Percentiles rank a stretch among this genome's conserved stretches.
Evolutionary conservation across 768 basidiomycete species (phyloP).

Genomic region (Kwoniella pini): DNA sequence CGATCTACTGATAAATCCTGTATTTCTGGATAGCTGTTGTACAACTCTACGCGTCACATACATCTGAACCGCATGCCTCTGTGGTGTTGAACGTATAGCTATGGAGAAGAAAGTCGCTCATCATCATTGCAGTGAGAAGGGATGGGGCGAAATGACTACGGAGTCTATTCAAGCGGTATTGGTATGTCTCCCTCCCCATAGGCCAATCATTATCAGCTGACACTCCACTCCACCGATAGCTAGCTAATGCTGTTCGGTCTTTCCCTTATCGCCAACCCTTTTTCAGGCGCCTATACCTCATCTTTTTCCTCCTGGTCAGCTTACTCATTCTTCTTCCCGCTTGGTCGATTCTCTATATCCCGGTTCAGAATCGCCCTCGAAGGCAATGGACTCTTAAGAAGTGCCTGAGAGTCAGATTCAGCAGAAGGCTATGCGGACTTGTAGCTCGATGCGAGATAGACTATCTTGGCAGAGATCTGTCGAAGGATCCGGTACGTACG

Average conservation of each 20-base stretch:
- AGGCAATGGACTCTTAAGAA: slow-evolving; percentile 33
- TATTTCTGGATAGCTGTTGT: no score
- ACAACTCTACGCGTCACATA: not conserved
- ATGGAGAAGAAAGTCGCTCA: not conserved
- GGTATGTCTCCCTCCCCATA: slow-evolving; percentile 18
- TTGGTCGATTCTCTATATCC: slow-evolving; percentile 37
- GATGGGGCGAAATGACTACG: slow-evolving; percentile 28
- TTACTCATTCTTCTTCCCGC: slow-evolving; percentile 32
- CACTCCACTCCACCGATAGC: slow-evolving; percentile 7
- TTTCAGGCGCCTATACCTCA: slow-evolving; percentile 35
- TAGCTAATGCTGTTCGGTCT: slow-evolving; percentile 26
- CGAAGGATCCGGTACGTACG: slow-evolving; percentile 26
- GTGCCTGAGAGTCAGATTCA: slow-evolving; percentile 40
- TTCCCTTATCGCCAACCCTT: slow-evolving; percentile 27
- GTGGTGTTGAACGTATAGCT: not conserved
- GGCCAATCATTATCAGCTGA: not conserved
- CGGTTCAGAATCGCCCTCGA: slow-evolving; percentile 28
- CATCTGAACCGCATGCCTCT: not conserved
- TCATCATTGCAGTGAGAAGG: not conserved
- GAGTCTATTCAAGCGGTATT: slow-evolving; percentile 23
- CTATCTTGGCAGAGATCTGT: slow-evolving; percentile 39
- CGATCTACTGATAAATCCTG: no score
- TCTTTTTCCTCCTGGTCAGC: slow-evolving; percentile 29
- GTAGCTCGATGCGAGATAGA: slow-evolving; percentile 47
- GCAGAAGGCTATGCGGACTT: slow-evolving; percentile 33